These are phyloP conservation scores for Plasmodium falciparum DNA, from an alignment of 169 alveolate species.

Conservation along the genomic window DNA sequence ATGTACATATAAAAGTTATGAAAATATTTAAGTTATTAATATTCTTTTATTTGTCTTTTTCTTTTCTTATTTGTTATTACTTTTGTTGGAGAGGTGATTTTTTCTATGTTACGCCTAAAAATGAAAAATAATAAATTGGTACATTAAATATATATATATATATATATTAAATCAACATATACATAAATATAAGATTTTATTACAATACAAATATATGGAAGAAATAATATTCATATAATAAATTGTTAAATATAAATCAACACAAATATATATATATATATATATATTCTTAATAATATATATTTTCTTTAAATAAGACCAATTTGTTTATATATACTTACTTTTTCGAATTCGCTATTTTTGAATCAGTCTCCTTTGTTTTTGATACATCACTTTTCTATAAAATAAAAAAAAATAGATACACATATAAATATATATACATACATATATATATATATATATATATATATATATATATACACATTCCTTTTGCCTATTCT, in stretches of 20 bases:
- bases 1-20: neutral
- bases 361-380: constrained; percentile 33
- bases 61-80: constrained; percentile 9
- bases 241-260: neutral
- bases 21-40: neutral
- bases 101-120: constrained; percentile 54
- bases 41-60: neutral
- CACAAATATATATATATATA: neutral
- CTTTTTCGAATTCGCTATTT: constrained; percentile 60
- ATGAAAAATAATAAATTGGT: neutral
- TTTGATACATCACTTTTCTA: constrained; percentile 29
- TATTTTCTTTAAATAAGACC: neutral
- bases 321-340: neutral
- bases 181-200: neutral
- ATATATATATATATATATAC: constrained; percentile 4
- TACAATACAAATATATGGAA: neutral
- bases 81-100: constrained; percentile 27
- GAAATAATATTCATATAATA: neutral
- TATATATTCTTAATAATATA: neutral
- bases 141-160: neutral
- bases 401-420: neutral
- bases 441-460: neutral
- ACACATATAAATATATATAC: neutral
- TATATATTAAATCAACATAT: neutral
- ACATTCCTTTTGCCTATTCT: neutral